These are phyloP conservation scores for Clausena lansium DNA, from an alignment of 345 rosid genomes.

Conservation along the genomic window DNA sequence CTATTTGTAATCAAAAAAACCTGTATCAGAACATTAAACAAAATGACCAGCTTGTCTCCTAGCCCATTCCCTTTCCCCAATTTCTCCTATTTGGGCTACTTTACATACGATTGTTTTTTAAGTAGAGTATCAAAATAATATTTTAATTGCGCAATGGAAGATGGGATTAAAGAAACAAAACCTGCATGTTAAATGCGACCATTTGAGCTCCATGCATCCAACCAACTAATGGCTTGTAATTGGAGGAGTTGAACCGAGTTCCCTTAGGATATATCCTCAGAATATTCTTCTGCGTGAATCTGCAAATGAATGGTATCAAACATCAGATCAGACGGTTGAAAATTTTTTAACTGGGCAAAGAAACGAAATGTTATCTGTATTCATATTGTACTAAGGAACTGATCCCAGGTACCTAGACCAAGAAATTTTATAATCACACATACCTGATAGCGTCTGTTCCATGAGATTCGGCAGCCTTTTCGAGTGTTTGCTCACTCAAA, in stretches of 20 bases:
- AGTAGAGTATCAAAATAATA: neutral
- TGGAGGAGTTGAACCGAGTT: conserved; percentile 62
- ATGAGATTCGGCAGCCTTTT: conserved; percentile 29
- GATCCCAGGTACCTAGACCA: neutral
- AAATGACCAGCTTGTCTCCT: neutral
- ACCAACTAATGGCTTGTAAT: conserved; percentile 67
- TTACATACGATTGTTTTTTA: neutral
- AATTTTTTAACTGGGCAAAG: neutral
- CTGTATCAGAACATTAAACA: neutral
- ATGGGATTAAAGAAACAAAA: conserved; percentile 14
- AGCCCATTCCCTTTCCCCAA: neutral
- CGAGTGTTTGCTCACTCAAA: conserved; percentile 32
- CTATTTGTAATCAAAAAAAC: neutral
- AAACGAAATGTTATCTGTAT: neutral
- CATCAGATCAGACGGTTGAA: neutral
- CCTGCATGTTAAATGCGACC: conserved; percentile 95
- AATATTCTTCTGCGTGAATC: conserved; percentile 27
- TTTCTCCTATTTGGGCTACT: neutral
- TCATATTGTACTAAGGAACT: neutral
- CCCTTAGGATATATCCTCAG: conserved; percentile 17
- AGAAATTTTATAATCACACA: neutral
- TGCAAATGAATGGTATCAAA: conserved; percentile 14
- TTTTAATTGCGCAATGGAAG: neutral
- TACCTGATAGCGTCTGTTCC: conserved; percentile 27
- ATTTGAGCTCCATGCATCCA: conserved; percentile 92